Percentiles rank a stretch among this genome's conserved stretches.
Conservation (phyloP, 1,139 yeast species). For the Zygoascus sp. region DNA sequence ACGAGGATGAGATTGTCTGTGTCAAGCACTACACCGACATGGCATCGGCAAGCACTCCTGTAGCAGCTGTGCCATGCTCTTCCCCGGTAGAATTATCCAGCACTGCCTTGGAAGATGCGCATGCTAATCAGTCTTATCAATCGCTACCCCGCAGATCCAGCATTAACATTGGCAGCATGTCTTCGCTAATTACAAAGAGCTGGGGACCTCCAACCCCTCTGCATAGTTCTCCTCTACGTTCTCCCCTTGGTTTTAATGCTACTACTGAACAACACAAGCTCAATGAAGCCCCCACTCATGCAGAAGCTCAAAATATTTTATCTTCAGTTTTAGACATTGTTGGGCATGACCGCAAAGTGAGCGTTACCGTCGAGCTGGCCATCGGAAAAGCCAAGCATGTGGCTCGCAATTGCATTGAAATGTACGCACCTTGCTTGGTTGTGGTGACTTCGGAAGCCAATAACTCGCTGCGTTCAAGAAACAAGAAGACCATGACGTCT, state of each 20-base stretch:
- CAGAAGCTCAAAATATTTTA: conserved; percentile 22
- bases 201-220: background rate
- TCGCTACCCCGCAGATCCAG: too few species aligned
- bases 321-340: conserved; percentile 20
- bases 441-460: conserved; percentile 27
- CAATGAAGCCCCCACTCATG: too few species aligned
- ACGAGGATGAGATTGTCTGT: conserved; percentile 31
- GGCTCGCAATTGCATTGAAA: conserved; percentile 25
- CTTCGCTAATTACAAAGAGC: too few species aligned
- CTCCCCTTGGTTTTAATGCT: too few species aligned
- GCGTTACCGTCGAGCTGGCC: conserved; percentile 28
- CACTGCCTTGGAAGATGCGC: too few species aligned
- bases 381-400: conserved; percentile 28
- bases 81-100: too few species aligned
- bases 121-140: too few species aligned
- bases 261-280: too few species aligned
- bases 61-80: too few species aligned
- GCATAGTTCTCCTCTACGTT: background rate
- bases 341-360: conserved; percentile 20
- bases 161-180: too few species aligned
- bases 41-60: too few species aligned
- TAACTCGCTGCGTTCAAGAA: conserved; percentile 15
- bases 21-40: conserved; percentile 20
- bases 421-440: conserved; percentile 30
- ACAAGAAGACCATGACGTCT: conserved; percentile 25